Conservation (phyloP, 768 basidiomycete species). For the Pholiota conissans region DNA sequence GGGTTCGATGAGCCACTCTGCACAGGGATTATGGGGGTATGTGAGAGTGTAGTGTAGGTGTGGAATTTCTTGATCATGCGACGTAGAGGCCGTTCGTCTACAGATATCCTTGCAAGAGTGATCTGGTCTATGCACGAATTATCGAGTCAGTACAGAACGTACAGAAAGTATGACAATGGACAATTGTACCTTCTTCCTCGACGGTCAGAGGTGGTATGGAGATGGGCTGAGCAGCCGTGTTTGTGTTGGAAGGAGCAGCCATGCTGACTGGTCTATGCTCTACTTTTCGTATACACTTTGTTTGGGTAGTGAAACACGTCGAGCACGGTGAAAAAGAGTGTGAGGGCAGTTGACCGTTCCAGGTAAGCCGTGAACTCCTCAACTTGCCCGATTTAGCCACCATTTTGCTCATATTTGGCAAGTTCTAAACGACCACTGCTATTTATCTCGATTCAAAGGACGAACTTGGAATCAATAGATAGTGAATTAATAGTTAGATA, state of each 20-base stretch:
- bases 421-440: background rate
- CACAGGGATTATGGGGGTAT: slow-evolving; percentile 42
- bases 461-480: too few species aligned
- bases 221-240: slow-evolving; percentile 21
- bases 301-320: background rate
- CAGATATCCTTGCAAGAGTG: slow-evolving; percentile 77
- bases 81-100: slow-evolving; percentile 78
- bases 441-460: too few species aligned
- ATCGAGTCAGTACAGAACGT: slow-evolving; percentile 25
- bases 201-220: slow-evolving; percentile 46
- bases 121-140: slow-evolving; percentile 57
- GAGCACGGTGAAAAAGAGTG: background rate
- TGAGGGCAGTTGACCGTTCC: background rate
- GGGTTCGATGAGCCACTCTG: slow-evolving; percentile 23
- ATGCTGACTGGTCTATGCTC: slow-evolving; percentile 3
- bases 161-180: background rate
- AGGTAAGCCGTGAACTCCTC: background rate
- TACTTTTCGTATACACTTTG: background rate
- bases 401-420: background rate
- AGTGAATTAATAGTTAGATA: too few species aligned
- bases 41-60: slow-evolving; percentile 61
- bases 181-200: slow-evolving; percentile 61
- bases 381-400: background rate
- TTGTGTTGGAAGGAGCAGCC: slow-evolving; percentile 1
- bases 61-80: slow-evolving; percentile 84